Evolutionary conservation across 495 filamentous ascomycete genomes (phyloP), one percentile per base, ranked within the genome.

Genomic region (Chaetomium fimeti): DNA sequence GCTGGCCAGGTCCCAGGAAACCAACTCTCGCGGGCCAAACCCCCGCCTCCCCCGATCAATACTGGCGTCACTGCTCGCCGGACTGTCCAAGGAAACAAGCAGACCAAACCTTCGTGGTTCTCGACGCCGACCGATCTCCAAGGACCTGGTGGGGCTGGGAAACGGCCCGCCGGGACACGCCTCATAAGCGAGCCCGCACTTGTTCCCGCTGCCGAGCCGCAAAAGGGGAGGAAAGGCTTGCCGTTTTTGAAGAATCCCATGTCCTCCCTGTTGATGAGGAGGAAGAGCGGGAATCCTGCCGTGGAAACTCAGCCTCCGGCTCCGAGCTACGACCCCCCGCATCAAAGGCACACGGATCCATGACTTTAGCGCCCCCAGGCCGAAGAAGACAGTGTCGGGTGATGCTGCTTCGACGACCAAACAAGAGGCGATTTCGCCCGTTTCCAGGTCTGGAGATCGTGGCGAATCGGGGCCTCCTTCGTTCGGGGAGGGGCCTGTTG

Each of bases 341-440:
- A 97, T 97, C 68, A 84, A 85, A 48, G 92, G 92, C 29, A 93
- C 88, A 12, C 83, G 87, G 38, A 85, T 97, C 9, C 92, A 97
- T 75, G 92, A 97, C 73, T 97, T 97, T 66, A 93, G 90, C 68
- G 91, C 88, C 1, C 92, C 92, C 12, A 80, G 91, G 42, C 82
- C 84, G n/a, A 84, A 82, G 56, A 79, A 84, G 52, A 79, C 82
- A 62, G 64, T 84, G 0, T 69, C 75, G 62, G 64, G 11, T 15
- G 55, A 24, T 22, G 51, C 32, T 1, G 40, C 38, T 1, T 49
- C 36, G 8, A 9, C 45, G 18, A 9, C 32, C 15, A 20, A 47
- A 7, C 48, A 29, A 8, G 62, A 67, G 16, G 20, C 40, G 1
- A 28, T 49, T 7, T 40, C 56, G 6, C 16, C 54, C 3, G 40